phyloP scores from a whole-genome alignment of 2,329 filamentous ascomycete genomes.

The Claviceps sp. region DNA sequence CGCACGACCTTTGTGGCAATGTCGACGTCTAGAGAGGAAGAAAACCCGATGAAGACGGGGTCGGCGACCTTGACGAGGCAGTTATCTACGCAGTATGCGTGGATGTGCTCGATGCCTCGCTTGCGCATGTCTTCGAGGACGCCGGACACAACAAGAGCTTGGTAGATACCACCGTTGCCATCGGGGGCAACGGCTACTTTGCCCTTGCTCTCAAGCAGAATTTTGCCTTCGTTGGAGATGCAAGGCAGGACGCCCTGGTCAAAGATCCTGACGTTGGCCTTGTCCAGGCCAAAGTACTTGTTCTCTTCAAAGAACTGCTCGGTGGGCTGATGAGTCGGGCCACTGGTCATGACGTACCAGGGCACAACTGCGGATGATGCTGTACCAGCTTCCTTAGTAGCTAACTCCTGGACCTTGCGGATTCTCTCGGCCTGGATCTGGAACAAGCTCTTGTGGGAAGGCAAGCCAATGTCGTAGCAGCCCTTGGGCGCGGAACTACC shows the following conservation, averaged over 20 bases:
- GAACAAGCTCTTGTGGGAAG: slow-evolving; percentile 88
- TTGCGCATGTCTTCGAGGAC: slow-evolving; percentile 79
- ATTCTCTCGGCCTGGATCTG: slow-evolving; percentile 96
- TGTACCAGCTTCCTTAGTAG: slow-evolving; percentile 50
- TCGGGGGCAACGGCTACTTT: slow-evolving; percentile 92
- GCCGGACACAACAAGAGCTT: slow-evolving; percentile 68
- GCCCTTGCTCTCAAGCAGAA: slow-evolving; percentile 79
- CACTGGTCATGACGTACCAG: slow-evolving; percentile 99
- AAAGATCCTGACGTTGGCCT: slow-evolving; percentile 82
- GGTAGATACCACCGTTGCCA: slow-evolving; percentile 94
- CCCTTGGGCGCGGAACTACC: slow-evolving; percentile 95
- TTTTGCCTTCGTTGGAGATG: slow-evolving; percentile 96
- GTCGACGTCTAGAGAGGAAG: slow-evolving; percentile 76
- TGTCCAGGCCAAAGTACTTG: slow-evolving; percentile 77
- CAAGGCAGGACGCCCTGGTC: slow-evolving; percentile 95
- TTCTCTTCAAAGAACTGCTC: slow-evolving; percentile 85
- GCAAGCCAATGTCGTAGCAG: slow-evolving; percentile 91
- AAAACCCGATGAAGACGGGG: slow-evolving; percentile 88
- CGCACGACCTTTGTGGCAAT: slow-evolving; percentile 99
- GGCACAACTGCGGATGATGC: slow-evolving; percentile 55
- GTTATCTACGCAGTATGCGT: slow-evolving; percentile 98
- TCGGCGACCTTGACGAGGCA: slow-evolving; percentile 98
- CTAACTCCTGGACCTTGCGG: slow-evolving; percentile 68
- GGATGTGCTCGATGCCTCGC: slow-evolving; percentile 86
- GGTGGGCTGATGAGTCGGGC: slow-evolving; percentile 83